Evolutionary conservation across 352 stramenopile species (phyloP).

Genomic region (Phytopythium vexans): DNA sequence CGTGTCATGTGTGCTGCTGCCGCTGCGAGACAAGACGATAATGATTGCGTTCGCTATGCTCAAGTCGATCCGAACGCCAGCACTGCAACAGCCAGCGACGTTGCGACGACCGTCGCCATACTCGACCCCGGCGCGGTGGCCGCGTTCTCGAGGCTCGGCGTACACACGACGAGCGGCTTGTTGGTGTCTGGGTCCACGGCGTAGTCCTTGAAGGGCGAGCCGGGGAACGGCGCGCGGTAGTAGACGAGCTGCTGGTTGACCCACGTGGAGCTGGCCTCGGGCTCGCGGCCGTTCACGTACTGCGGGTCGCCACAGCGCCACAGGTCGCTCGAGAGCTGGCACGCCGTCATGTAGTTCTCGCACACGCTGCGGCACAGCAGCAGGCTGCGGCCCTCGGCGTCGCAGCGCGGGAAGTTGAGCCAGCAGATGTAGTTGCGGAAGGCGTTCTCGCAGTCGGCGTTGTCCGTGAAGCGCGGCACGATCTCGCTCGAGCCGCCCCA

Average conservation of each 20-base stretch:
- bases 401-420: slow-evolving; percentile 91
- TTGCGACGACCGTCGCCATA: not conserved
- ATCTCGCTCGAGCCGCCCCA: slow-evolving; percentile 54
- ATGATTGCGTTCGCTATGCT: not conserved
- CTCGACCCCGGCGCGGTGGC: not conserved
- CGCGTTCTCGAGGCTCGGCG: slow-evolving; percentile 72
- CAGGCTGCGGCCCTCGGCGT: slow-evolving; percentile 75
- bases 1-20: not conserved
- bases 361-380: slow-evolving; percentile 87
- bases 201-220: slow-evolving; percentile 80
- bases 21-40: too few species aligned
- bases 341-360: slow-evolving; percentile 90
- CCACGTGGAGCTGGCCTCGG: slow-evolving; percentile 65
- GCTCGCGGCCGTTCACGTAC: slow-evolving; percentile 61
- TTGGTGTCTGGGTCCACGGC: slow-evolving; percentile 61
- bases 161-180: slow-evolving; percentile 77
- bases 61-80: not conserved
- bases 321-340: slow-evolving; percentile 78
- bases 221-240: slow-evolving; percentile 73
- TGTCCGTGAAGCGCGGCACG: slow-evolving; percentile 78
- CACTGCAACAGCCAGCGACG: not conserved
- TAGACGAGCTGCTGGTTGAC: slow-evolving; percentile 65
- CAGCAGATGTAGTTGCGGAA: slow-evolving; percentile 90
- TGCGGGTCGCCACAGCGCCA: slow-evolving; percentile 83
- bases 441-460: slow-evolving; percentile 87